Evolutionary conservation across 2,329 filamentous ascomycete genomes (phyloP).

Genomic region (Penicillium glabrum): DNA sequence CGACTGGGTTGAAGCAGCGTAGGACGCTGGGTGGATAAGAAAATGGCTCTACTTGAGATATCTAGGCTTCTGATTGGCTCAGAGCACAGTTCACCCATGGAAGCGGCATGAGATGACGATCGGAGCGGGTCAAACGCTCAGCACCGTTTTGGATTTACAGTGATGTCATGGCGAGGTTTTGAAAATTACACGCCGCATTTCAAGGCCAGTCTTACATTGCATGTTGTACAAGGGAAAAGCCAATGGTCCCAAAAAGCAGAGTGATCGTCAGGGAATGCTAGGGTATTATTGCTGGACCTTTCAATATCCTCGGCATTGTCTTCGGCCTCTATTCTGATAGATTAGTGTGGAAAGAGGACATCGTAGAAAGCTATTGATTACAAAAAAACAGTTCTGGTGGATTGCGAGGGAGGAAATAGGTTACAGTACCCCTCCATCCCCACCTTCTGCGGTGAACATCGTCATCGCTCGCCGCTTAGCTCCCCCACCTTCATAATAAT

Average conservation of each 20-base stretch:
- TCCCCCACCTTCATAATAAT: conserved; percentile 9
- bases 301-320: too few relatives aligned
- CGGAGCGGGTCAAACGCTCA: conserved; percentile 29
- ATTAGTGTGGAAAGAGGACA: too few relatives aligned
- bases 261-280: background rate
- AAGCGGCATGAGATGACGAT: conserved; percentile 32
- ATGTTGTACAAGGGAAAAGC: background rate
- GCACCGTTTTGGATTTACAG: conserved; percentile 21
- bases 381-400: too few relatives aligned
- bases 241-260: background rate
- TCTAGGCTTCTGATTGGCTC: conserved; percentile 20
- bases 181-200: conserved; percentile 18
- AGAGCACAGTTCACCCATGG: conserved; percentile 24
- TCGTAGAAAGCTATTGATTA: too few relatives aligned
- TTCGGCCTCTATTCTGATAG: too few relatives aligned
- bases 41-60: conserved; percentile 3
- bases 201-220: background rate
- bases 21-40: conserved; percentile 27
- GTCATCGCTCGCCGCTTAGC: conserved; percentile 18
- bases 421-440: conserved; percentile 10
- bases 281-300: background rate
- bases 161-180: conserved; percentile 31
- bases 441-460: conserved; percentile 8
- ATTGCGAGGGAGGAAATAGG: background rate
- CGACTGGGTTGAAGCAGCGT: conserved; percentile 21